These are phyloP conservation scores for Euphorbia tirucalli DNA, from an alignment of 345 rosid species.

Conservation along the genomic window DNA sequence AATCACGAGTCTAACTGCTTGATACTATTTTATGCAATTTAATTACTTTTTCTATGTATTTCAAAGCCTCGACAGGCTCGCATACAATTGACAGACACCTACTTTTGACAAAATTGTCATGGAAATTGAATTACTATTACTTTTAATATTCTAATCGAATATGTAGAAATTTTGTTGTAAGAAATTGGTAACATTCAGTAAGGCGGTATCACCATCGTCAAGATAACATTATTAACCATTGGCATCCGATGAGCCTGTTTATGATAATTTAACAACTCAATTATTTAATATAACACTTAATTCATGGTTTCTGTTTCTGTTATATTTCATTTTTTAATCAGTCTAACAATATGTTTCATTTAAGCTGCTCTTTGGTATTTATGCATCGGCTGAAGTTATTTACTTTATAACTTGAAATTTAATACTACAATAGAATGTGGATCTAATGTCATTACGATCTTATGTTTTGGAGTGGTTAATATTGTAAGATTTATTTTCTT, in stretches of 20 bases:
- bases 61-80: not conserved
- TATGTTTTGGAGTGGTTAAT: not conserved
- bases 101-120: not conserved
- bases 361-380: not conserved
- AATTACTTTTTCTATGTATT: not conserved
- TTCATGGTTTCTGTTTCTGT: not conserved
- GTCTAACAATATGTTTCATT: not conserved
- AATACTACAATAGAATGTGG: not conserved
- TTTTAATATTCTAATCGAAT: not conserved
- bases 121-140: not conserved
- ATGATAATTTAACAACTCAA: not conserved
- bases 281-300: not conserved
- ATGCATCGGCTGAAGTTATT: not conserved
- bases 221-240: not conserved
- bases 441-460: not conserved
- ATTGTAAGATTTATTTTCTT: not conserved
- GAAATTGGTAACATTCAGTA: not conserved
- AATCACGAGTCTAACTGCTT: too few relatives aligned
- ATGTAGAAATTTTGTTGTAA: not conserved
- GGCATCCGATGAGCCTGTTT: not conserved
- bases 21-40: not conserved
- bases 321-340: not conserved
- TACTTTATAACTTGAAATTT: not conserved
- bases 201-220: not conserved
- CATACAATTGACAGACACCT: not conserved